Base-by-base conservation (phyloP, 495 filamentous ascomycete genomes). In the Wilcoxina mikolae region DNA sequence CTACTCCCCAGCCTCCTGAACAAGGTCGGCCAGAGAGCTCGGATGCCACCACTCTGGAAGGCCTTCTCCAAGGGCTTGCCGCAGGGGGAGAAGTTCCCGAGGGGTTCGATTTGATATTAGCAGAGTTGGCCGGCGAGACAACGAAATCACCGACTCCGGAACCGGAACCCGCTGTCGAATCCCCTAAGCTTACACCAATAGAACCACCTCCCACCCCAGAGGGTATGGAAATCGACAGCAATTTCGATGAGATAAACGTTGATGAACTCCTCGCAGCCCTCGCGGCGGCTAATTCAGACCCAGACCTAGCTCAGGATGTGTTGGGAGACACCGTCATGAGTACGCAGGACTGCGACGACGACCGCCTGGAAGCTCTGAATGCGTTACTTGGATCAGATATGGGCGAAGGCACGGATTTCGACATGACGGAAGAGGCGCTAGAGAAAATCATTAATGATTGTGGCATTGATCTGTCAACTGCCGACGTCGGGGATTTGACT, bases 241-340 rank as follows among this genome's bases (percentile, higher is more conserved):
- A 35, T 7, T 15, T 35, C 15, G 31, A 7, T 35, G 31, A 35
- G 7, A 15, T 35, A 7, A 24, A 45, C 12, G 42, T 45, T 22
- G 42, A 45, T 22, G 42, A 45, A 18, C 42, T 45, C 22, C 42
- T 45, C 18, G 42, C 42, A 45, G 42, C 42, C 9, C 42, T 45
- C 22, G 15, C 12, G 22, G 42, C 42, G 18, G 42, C 42, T 45
- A 18, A 22, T 18, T 5, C 5, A 45, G 42, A 12, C n/a, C n/a
- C n/a, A n/a, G n/a, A n/a, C n/a, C n/a, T n/a, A n/a, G n/a, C n/a
- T n/a, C n/a, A n/a, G n/a, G n/a, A n/a, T n/a, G n/a, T n/a, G n/a
- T n/a, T n/a, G n/a, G n/a, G n/a, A n/a, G n/a, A n/a, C n/a, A n/a
- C n/a, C n/a, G n/a, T n/a, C n/a, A n/a, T n/a, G n/a, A n/a, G n/a